Base-by-base conservation (phyloP, 129 eudicot genomes). In the Scalesia atractyloides region DNA sequence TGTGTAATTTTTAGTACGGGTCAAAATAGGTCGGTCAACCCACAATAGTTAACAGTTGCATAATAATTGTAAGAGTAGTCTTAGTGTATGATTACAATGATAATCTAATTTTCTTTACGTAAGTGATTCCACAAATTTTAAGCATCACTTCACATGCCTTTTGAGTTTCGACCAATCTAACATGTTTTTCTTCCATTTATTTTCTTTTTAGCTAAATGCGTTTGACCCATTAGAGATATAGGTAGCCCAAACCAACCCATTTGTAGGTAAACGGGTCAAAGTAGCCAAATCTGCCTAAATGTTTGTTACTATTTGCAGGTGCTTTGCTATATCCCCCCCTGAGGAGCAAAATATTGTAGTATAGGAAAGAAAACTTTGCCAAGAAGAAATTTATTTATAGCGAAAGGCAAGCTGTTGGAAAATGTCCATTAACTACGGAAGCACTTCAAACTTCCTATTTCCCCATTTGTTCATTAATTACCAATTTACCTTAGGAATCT, bases 351-450 rank as follows among this genome's bases (percentile, higher is more conserved):
- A 70, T 85, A 74, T 37, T 93, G 81, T 83, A 87, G 59, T 92
- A 92, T 30, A 76, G 96, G 24, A 67, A 79, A 56, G 84, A 86
- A 75, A 92, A 89, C 76, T 92, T 92, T 83, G 91, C 89, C 22
- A 84, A 84, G 26, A 89, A 92, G 80, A 77, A 85, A 46, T 91
- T 86, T 49, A 74, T 81, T 30, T 85, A 85, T 70, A 95, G 96
- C 43, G 98, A 92, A 84, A 86, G 97, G 79, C 84, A 96, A 60
- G 89, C 92, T 18, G 90, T 93, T 62, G 99, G 99, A 16, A 94
- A 90, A 82, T 94, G 97, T 47, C 99, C 99, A n/a, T 66, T 94
- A 53, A 94, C 99, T 70, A 96, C 99, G 49, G 98, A 92, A 88
- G 98, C 89, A 75, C 72, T 41, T 39, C 24, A 68, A 62, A 17